Base-by-base conservation (phyloP, 495 filamentous ascomycete genomes). In the Trichodelitschia bisporula region DNA sequence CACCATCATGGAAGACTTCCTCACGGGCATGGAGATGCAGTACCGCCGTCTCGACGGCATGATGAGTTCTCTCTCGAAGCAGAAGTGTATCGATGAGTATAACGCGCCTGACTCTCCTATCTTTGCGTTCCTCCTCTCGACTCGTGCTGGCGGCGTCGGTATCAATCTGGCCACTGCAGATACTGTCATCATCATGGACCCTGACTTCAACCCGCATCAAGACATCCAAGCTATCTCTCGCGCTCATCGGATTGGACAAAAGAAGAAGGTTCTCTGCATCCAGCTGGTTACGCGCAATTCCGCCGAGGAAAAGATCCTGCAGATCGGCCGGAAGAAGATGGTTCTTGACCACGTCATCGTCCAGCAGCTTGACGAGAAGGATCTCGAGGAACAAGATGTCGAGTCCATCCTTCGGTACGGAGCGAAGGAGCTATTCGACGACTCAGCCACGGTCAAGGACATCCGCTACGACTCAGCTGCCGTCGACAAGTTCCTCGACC, bases 111-210 rank as follows among this genome's bases (percentile, higher is more conserved):
- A 73, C 25, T 92, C 83, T 1, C 55, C 66, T 1, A 54, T 78
- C 5, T 95, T 95, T 42, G 78, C 71, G 0, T 93, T 99, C 50
- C 53, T 95, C 14, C 61, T 99, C 0, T 91, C 82, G 0, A 99
- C 86, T 11, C 71, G 86, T 36, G 82, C 86, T 4, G 86, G 86
- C 21, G 86, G 86, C 30, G 84, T 95, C 1, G 86, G 86, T 11
- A 99, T 99, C 55, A 99, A 99, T 43, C 64, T 99, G 28, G 86
- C 89, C 0, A 90, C 79, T 18, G 86, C 86, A 2, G 86, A 99
- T 42, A 99, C 89, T 0, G 86, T 99, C 37, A 93, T 99, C 32
- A 92, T 99, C 29, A 69, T 93, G 39, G 86, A 99, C 43, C 89
- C 86, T 0, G 86, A 99, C 42, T 95, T 91, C 55, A 99, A 99